Percentiles rank a stretch among this genome's conserved stretches.
Conservation (phyloP, 495 filamentous ascomycete species). For the Aspergillus carlsbadensis region DNA sequence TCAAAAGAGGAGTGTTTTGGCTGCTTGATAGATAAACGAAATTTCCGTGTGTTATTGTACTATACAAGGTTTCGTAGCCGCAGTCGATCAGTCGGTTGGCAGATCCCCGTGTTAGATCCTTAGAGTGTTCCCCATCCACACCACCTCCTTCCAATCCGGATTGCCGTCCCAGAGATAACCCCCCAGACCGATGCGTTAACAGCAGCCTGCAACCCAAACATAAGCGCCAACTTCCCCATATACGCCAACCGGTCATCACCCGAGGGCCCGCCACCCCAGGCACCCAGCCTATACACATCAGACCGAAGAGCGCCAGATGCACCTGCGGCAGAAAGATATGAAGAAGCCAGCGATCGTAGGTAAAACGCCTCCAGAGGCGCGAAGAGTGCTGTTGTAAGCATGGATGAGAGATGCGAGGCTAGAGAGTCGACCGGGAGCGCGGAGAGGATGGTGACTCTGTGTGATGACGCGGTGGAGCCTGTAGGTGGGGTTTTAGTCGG, state of each 20-base stretch:
- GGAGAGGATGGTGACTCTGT: conserved; percentile 54
- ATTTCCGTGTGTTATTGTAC: too few species aligned
- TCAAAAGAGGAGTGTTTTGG: not conserved
- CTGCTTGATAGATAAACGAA: not conserved
- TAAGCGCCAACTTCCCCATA: conserved; percentile 41
- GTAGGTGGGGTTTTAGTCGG: not conserved
- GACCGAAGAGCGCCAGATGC: conserved; percentile 20
- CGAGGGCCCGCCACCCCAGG: conserved; percentile 44
- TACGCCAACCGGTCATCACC: conserved; percentile 40
- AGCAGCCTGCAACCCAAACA: conserved; percentile 47
- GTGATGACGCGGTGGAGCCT: conserved; percentile 14
- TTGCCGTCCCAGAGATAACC: conserved; percentile 39
- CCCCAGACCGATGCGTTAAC: conserved; percentile 47
- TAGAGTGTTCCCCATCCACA: conserved; percentile 49
- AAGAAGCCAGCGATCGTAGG: conserved; percentile 44
- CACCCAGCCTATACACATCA: conserved; percentile 34
- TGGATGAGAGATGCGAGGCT: conserved; percentile 42
- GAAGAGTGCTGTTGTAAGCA: conserved; percentile 42
- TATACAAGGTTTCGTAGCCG: too few species aligned
- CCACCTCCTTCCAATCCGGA: conserved; percentile 44
- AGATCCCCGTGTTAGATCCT: not conserved
- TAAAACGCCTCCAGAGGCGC: conserved; percentile 49
- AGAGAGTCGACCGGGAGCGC: conserved; percentile 45
- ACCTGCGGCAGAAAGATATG: conserved; percentile 35
- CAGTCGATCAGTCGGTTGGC: too few species aligned